Evolutionary conservation across 768 basidiomycete genomes (phyloP).

Genomic region (Amanita brunnescens): DNA sequence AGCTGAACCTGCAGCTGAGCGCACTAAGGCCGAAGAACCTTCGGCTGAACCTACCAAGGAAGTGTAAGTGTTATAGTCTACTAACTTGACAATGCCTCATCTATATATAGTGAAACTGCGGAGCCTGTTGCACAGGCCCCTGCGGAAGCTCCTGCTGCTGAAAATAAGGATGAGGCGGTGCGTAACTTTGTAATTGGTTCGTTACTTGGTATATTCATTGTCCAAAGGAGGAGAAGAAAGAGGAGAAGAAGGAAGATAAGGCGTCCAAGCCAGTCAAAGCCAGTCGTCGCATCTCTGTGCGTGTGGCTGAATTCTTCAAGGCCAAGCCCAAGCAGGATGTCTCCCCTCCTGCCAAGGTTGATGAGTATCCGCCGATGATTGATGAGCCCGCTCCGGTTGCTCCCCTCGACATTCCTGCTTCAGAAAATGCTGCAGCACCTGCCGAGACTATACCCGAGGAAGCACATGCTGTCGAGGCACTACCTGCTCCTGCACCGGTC

Average conservation of each 20-base stretch:
- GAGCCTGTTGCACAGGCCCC: constrained; percentile 33
- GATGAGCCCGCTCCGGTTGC: constrained; percentile 77
- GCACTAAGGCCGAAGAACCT: constrained; percentile 37
- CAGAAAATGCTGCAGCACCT: constrained; percentile 31
- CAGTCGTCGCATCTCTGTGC: constrained; percentile 75
- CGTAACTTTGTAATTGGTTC: background rate
- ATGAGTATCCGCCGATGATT: constrained; percentile 84
- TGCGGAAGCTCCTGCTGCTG: constrained; percentile 36
- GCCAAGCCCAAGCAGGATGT: constrained; percentile 58
- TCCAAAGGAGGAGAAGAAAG: constrained; percentile 34
- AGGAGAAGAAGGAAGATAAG: constrained; percentile 39
- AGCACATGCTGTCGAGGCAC: constrained; percentile 34
- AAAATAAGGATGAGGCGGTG: constrained; percentile 60
- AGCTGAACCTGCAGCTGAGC: constrained; percentile 26
- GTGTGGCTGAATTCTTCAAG: constrained; percentile 81
- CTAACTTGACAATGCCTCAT: constrained; percentile 7
- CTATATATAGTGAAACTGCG: constrained; percentile 33
- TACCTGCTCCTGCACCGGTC: constrained; percentile 49
- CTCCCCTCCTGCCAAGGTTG: constrained; percentile 67
- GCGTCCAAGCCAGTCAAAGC: constrained; percentile 51
- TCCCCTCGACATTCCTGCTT: constrained; percentile 74
- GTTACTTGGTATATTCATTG: background rate
- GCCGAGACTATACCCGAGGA: constrained; percentile 32
- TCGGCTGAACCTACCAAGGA: constrained; percentile 60
- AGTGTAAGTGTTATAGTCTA: constrained; percentile 37